Evolutionary conservation across 495 filamentous ascomycete genomes (phyloP).

Genomic region (Penicillium bialowiezense): DNA sequence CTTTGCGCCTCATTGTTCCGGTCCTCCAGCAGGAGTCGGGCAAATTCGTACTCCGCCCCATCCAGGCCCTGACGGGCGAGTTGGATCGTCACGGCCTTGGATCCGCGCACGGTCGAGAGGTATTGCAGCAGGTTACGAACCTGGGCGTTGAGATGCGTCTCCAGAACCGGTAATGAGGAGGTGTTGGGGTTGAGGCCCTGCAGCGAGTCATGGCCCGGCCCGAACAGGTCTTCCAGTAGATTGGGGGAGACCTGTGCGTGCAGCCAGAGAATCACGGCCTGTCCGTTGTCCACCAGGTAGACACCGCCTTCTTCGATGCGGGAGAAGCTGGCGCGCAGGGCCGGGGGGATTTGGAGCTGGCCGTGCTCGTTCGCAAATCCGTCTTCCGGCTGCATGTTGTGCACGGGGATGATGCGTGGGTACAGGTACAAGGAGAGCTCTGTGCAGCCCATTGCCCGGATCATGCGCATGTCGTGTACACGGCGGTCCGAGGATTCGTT

Average conservation of each 20-base stretch:
- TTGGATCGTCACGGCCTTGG: slow-evolving; percentile 85
- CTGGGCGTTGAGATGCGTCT: slow-evolving; percentile 94
- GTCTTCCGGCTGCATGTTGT: slow-evolving; percentile 72
- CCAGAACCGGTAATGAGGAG: slow-evolving; percentile 67
- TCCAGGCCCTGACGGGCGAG: slow-evolving; percentile 90
- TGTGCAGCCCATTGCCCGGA: slow-evolving; percentile 78
- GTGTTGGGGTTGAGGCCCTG: slow-evolving; percentile 74
- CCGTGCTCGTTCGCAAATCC: slow-evolving; percentile 89
- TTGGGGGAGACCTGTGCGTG: slow-evolving; percentile 74
- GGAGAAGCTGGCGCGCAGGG: slow-evolving; percentile 79
- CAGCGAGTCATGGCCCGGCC: slow-evolving; percentile 68
- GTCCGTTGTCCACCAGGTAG: slow-evolving; percentile 98
- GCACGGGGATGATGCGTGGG: slow-evolving; percentile 85
- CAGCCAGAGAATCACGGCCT: slow-evolving; percentile 86
- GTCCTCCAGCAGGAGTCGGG: slow-evolving; percentile 85
- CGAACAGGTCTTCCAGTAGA: slow-evolving; percentile 87
- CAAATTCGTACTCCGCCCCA: slow-evolving; percentile 96
- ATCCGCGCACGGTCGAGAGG: slow-evolving; percentile 73
- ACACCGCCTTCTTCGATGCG: slow-evolving; percentile 91
- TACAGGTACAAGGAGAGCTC: slow-evolving; percentile 94
- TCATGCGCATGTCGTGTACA: slow-evolving; percentile 85
- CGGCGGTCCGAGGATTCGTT: slow-evolving; percentile 88
- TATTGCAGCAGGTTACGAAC: slow-evolving; percentile 92
- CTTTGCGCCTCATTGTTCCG: slow-evolving; percentile 95
- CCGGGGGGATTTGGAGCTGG: slow-evolving; percentile 69